phyloP scores from a whole-genome alignment of 768 basidiomycete species.

The Pleurotus sapidus region DNA sequence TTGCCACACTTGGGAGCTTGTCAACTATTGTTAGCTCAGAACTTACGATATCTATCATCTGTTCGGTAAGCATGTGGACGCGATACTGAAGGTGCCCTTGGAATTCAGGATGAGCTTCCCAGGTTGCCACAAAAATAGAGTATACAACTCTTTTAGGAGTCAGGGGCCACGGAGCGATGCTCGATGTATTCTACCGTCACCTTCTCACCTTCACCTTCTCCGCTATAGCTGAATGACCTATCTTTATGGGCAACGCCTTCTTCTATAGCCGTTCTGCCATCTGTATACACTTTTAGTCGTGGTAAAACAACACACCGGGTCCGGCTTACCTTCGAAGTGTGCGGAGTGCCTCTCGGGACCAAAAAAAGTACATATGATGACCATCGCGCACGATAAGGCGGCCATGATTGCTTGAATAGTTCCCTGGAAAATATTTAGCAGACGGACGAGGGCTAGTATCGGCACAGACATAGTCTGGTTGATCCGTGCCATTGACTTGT shows the following conservation, averaged over 20 bases:
- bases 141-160: too few relatives aligned
- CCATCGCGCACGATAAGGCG: conserved; percentile 11
- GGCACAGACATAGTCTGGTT: conserved; percentile 12
- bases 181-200: background rate
- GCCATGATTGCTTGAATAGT: conserved; percentile 14
- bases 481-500: conserved; percentile 8
- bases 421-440: conserved; percentile 5
- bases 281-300: background rate
- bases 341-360: conserved; percentile 14
- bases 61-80: too few relatives aligned
- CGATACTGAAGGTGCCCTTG: too few relatives aligned
- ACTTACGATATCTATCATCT: too few relatives aligned
- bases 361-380: conserved; percentile 11
- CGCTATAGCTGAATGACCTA: background rate
- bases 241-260: background rate
- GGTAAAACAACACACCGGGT: background rate
- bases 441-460: background rate
- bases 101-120: too few relatives aligned
- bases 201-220: background rate
- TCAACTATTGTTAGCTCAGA: too few relatives aligned
- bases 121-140: too few relatives aligned
- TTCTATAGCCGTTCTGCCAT: conserved; percentile 1
- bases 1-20: too few relatives aligned
- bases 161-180: background rate
- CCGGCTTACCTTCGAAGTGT: conserved; percentile 11